Base-by-base conservation (phyloP, 2,329 filamentous ascomycete species). In the Chaetomiaceae sp. region DNA sequence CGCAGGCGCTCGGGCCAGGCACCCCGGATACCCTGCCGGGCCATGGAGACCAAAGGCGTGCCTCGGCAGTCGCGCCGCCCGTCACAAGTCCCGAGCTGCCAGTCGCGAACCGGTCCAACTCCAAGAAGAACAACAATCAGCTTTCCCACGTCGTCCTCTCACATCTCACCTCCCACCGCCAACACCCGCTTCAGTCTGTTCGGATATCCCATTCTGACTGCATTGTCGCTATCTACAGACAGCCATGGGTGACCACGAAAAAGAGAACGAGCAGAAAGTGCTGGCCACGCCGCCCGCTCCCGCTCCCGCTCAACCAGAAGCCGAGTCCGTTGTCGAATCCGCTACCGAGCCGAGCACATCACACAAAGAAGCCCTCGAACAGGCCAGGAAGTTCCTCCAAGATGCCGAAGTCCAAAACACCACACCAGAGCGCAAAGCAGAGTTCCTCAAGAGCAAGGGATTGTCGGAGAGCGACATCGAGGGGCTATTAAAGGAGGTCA, bases 391-490 rank as follows among this genome's bases (percentile, higher is more conserved):
- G 47, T 96, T 96, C 63, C 77, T 96, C 4, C 74, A 87, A 44
- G 85, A 95, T 54, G 82, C 87, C 7, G 74, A 77, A 17, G 87
- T 96, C 51, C 81, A 78, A 52, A 72, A 85, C 66, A 82, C 85
- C 30, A 75, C 85, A 0, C 75, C 76, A 39, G 85, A 88, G 50
- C 84, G 82, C 68, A 95, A 95, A 71, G 73, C 79, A 17, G 78
- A 79, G 7, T 96, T 96, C 60, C 71, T 96, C 1, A 77, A 83
- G 62, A 81, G 80, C 44, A 96, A 96, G 66, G 88, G 88, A 3
- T 71, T 96, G 7, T 71, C 70, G 3, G 71, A 78, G 4, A 73
- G 77, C 27, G 82, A 92, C 55, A 88, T 95, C 54, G 73, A 87
- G 58, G 71, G 73, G 44, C 72, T 95, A 7, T 69, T 96, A 3